Evolutionary conservation across 2,329 filamentous ascomycete genomes (phyloP), one percentile per base, ranked within the genome.

Genomic region (Epichloe gansuensis): DNA sequence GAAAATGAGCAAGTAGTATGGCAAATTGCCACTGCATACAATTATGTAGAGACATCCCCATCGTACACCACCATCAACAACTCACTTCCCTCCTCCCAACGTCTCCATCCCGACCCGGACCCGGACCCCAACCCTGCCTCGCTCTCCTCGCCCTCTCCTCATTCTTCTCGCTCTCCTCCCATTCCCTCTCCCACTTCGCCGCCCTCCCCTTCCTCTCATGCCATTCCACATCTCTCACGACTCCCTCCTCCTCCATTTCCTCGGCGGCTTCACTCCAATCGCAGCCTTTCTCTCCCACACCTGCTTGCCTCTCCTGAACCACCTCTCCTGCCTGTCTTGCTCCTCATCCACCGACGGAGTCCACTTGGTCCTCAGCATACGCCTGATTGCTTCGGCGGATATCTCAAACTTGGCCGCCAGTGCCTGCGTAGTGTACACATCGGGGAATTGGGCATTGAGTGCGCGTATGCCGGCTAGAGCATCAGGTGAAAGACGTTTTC

Each of bases 401-500:
- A 96, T 75, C 66, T 90, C 76, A 69, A 97, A 98, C 60, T 89
- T 81, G 1, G 82, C 64, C 0, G 91, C 81, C 13, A 97, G 80
- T 37, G 81, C 76, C 15, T 76, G 68, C 0, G 86, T 94, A 4
- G 85, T 86, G 71, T 90, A 96, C 53, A 78, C 75, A 2, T 85
- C 77, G 0, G 91, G 89, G 57, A 89, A 85, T 60, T 89, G 83
- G 28, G 77, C 72, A 66, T 96, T 82, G 37, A 98, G 74, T 21
- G 87, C 84, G 43, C 90, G 83, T 60, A 98, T 95, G 43, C 90
- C 91, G n/a, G 87, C 84, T 35, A 96, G 74, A 1, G 91, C 89
- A 67, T 97, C 91, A 0, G 93, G 93, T 0, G 93, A 97, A 9
- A 98, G 77, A 54, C 84, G 84, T 68, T 95, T 96, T 48, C 80